Evolutionary conservation across 306 rosid genomes (phyloP), one percentile per base, ranked within the genome.

Genomic region (Urtica urens): DNA sequence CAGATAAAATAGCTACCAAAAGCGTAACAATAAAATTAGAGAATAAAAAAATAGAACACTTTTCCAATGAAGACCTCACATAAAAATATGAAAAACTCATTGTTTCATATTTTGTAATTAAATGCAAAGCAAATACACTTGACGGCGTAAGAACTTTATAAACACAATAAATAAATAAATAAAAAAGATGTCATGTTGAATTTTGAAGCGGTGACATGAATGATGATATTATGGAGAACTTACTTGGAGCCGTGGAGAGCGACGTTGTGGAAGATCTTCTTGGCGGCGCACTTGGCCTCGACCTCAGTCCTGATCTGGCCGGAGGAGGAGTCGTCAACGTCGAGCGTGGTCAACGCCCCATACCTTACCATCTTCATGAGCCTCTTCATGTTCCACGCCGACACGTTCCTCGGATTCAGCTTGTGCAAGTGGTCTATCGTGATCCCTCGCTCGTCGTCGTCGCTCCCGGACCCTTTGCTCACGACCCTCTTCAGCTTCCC

Each of bases 341-440:
- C 87, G 38, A 82, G 49, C 12, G 96, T 87, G 7, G 84, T 21
- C 44, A 82, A 74, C 25, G 82, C 24, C 10, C 96, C 96, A 11
- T 75, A 63, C 16, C 82, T 60, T 48, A 87, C 87, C 23, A 82
- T 79, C 50, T 68, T 82, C 65, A 87, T 75, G 20, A 87, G 59
- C 70, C 96, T 79, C 69, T 87, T 87, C 96, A 87, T 87, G 52
- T 87, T 87, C 96, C 96, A 87, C 0, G 96, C 94, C 17, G 96
- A 87, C 3, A 87, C 71, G 60, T 87, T 87, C 55, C 75, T 77
- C 0, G 73, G 80, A 70, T 78, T 87, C 51, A 79, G 63, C 77
- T 53, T 82, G 51, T 82, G 92, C 50, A 87, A 53, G 39, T 79
- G 81, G 70, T 75, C 94, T 26, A 87, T 75, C 14, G 82, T 77